Base-by-base conservation (phyloP, 2,329 filamentous ascomycete species). In the Monosporascus ibericus region DNA sequence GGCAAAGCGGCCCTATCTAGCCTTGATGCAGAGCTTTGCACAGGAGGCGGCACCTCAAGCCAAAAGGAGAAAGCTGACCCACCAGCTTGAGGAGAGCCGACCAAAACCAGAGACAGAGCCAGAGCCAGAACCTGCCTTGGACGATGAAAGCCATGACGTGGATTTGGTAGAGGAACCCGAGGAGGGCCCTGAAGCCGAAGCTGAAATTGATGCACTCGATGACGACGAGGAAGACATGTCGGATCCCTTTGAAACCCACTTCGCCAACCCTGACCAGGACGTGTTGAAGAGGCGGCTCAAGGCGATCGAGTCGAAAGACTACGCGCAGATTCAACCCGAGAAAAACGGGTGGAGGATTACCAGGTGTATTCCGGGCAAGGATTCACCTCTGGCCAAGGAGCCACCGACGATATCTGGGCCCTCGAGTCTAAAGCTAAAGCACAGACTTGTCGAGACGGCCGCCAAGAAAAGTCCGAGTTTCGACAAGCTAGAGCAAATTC, bases 171-270 rank as follows among this genome's bases (percentile, higher is more conserved):
- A 79, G 49, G 79, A 81, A 47, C 71, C 74, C 11, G 78, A 81
- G 44, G 75, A 76, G 44, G 75, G 72, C 1, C 72, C 72, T 1
- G 67, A 68, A 4, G 66, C 63, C 22, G 68, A 67, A 40, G 55
- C 51, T 39, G 39, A 58, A 38, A 57, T 70, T 15, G 69, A 72
- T 14, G 66, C 68, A 6, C 69, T 65, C 0, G 69, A 73, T 9
- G 77, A 77, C 20, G 78, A 81, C 44, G 75, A 79, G 15, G 75
- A 78, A 47, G 75, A 82, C 57, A 67, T 69, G 2, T 65, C 68
- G 6, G 88, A 95, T 67, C 87, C 90, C 0, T 96, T 95, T 63
- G 87, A 94, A 57, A 72, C 75, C 7, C 92, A 96, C 70, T 95
- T 95, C 66, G 81, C 83, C 36, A 77, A 77, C 42, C 82, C 85